Percentiles rank a stretch among this genome's conserved stretches.
Conservation (phyloP, 805 yeast species). For the Yarrowia porcina region DNA sequence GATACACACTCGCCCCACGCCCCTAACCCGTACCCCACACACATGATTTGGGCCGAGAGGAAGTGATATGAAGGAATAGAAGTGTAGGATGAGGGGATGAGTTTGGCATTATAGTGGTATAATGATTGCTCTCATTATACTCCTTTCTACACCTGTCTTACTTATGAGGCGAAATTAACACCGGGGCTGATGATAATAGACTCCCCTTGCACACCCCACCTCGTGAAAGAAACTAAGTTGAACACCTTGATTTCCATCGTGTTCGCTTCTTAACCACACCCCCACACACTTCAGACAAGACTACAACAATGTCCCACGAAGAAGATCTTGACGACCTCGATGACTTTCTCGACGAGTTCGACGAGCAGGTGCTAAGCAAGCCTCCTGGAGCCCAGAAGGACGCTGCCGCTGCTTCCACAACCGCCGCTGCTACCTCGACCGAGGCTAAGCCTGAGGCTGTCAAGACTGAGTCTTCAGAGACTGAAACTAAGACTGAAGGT, state of each 20-base stretch:
- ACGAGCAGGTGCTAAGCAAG: constrained; percentile 60
- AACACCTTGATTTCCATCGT: constrained; percentile 1
- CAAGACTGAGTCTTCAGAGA: background rate
- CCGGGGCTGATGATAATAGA: background rate
- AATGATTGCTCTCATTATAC: background rate
- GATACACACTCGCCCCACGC: background rate
- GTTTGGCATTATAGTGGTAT: background rate
- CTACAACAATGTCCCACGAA: constrained; percentile 26
- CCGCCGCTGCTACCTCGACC: background rate
- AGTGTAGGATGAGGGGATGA: background rate
- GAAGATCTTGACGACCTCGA: constrained; percentile 36
- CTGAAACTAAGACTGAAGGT: constrained; percentile 16
- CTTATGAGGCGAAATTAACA: background rate
- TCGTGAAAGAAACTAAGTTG: constrained; percentile 22
- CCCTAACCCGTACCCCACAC: constrained; percentile 22
- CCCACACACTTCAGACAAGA: background rate
- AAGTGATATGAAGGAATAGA: background rate
- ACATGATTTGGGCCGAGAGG: background rate
- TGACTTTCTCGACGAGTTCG: constrained; percentile 76
- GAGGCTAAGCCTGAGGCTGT: constrained; percentile 15
- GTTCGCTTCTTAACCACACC: background rate
- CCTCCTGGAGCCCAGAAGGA: constrained; percentile 48
- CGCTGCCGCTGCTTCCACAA: background rate
- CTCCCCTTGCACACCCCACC: constrained; percentile 21
- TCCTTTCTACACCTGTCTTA: background rate